phyloP scores from a whole-genome alignment of 2,329 filamentous ascomycete species.

The Aspergillus sp. region DNA sequence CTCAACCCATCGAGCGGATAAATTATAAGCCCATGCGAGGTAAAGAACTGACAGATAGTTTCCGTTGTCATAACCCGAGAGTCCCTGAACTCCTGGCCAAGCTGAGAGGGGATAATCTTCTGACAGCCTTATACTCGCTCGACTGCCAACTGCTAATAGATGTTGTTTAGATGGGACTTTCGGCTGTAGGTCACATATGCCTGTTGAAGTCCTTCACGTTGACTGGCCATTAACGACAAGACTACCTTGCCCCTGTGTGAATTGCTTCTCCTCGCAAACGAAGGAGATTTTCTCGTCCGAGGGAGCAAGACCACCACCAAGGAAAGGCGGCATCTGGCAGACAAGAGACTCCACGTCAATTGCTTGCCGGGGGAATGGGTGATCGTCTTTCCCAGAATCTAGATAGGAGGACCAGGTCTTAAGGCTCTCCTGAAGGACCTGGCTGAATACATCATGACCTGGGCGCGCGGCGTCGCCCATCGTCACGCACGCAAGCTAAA shows the following conservation, averaged over 20 bases:
- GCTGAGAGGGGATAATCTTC: conserved; percentile 16
- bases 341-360: conserved; percentile 17
- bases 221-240: conserved; percentile 19
- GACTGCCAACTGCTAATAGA: conserved; percentile 9
- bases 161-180: conserved; percentile 17
- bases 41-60: conserved; percentile 23
- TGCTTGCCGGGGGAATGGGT: conserved; percentile 9
- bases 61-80: conserved; percentile 18
- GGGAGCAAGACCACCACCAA: conserved; percentile 12
- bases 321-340: conserved; percentile 15
- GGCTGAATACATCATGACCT: conserved; percentile 14
- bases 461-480: conserved; percentile 17
- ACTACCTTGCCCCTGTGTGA: conserved; percentile 2
- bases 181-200: conserved; percentile 11
- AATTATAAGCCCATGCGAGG: conserved; percentile 26
- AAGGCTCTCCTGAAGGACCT: conserved; percentile 15
- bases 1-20: conserved; percentile 25
- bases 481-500: neutral
- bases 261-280: conserved; percentile 10
- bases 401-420: conserved; percentile 16
- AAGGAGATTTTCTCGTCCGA: conserved; percentile 12
- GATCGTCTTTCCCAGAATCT: conserved; percentile 4
- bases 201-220: conserved; percentile 21
- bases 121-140: conserved; percentile 14
- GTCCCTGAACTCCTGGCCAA: conserved; percentile 20